These are phyloP conservation scores for Erodium trifolium DNA, from an alignment of 441 rosid species.

Conservation along the genomic window DNA sequence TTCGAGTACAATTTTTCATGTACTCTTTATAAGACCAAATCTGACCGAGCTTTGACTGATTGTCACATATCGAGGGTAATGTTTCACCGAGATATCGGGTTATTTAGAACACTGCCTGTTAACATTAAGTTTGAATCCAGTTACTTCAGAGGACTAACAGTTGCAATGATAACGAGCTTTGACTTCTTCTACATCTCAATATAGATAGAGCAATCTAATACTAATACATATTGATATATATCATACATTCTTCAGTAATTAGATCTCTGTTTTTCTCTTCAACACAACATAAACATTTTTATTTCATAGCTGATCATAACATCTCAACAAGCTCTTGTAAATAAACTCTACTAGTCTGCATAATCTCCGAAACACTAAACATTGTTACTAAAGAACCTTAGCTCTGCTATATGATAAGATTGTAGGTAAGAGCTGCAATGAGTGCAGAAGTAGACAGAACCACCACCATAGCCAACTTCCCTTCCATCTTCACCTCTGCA, in stretches of 20 bases:
- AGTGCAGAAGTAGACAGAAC: slow-evolving; percentile 24
- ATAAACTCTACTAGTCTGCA: background rate
- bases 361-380: background rate
- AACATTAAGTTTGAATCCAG: too few relatives aligned
- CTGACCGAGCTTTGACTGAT: too few relatives aligned
- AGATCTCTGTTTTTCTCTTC: background rate
- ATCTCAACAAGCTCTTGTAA: background rate
- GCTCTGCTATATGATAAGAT: slow-evolving; percentile 1
- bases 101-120: too few relatives aligned
- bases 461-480: slow-evolving; percentile 20
- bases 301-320: background rate
- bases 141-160: too few relatives aligned
- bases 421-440: slow-evolving; percentile 18
- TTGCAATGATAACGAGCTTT: too few relatives aligned
- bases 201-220: background rate
- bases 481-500: slow-evolving; percentile 24
- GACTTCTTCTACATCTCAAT: too few relatives aligned
- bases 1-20: too few relatives aligned
- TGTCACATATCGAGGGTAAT: too few relatives aligned
- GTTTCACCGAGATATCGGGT: too few relatives aligned
- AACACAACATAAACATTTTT: background rate
- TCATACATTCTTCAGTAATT: background rate
- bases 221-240: background rate
- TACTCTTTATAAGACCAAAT: too few relatives aligned
- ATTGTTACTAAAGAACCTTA: background rate